phyloP scores from a whole-genome alignment of 352 stramenopile species.

The Globisporangium spinosum region DNA sequence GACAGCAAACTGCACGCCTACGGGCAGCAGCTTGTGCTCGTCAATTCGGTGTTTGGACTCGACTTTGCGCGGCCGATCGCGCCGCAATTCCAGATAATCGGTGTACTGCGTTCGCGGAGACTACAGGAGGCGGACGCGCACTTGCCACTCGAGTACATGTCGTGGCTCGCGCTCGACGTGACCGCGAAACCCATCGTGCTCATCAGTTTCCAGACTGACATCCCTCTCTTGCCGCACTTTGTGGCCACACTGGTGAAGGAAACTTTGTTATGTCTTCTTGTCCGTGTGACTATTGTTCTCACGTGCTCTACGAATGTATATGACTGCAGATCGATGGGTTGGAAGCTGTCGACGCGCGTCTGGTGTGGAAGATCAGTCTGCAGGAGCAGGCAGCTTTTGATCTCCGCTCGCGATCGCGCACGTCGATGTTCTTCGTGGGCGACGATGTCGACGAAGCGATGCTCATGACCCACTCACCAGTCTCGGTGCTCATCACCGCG shows the following conservation, averaged over 20 bases:
- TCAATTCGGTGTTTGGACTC: slow-evolving; percentile 81
- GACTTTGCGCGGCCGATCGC: slow-evolving; percentile 71
- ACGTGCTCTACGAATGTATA: neutral
- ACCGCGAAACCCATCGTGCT: slow-evolving; percentile 41
- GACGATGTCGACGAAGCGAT: slow-evolving; percentile 40
- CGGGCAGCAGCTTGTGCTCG: slow-evolving; percentile 62
- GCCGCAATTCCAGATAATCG: slow-evolving; percentile 77
- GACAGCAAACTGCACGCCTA: slow-evolving; percentile 52
- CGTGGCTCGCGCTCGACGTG: slow-evolving; percentile 34
- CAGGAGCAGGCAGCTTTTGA: slow-evolving; percentile 61
- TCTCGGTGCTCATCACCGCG: slow-evolving; percentile 54
- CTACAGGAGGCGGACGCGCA: slow-evolving; percentile 1
- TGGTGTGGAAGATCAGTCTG: slow-evolving; percentile 60
- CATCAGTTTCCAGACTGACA: slow-evolving; percentile 51
- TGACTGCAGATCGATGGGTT: slow-evolving; percentile 45
- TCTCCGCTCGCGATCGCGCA: slow-evolving; percentile 34
- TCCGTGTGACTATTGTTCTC: no score
- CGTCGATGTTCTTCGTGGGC: slow-evolving; percentile 52
- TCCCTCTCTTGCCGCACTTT: slow-evolving; percentile 48
- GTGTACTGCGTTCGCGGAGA: slow-evolving; percentile 40
- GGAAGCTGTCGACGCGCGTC: slow-evolving; percentile 41
- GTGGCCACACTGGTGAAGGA: slow-evolving; percentile 41
- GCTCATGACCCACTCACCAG: slow-evolving; percentile 33
- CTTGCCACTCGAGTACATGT: slow-evolving; percentile 34
- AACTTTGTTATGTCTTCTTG: neutral